Percentiles rank a stretch among this genome's conserved stretches.
These are phyloP conservation scores for Backusella sp. DNA, from an alignment of 192 early-diverging fungal species.

Conservation along the genomic window DNA sequence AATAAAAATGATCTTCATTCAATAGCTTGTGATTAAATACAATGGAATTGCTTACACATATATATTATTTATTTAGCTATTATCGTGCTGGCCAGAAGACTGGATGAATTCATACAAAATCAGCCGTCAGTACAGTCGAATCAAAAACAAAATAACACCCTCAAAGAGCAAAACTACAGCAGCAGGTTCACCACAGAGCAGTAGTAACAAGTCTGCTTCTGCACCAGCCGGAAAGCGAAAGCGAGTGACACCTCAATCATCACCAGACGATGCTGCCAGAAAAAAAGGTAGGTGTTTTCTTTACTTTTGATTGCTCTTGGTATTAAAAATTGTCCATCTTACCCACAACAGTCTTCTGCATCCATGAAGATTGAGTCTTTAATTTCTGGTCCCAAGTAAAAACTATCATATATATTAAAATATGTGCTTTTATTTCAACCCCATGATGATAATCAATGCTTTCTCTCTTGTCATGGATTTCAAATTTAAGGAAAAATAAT, in stretches of 20 bases:
- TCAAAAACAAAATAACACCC: constrained; percentile 27
- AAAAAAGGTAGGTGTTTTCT: background rate
- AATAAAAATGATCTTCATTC: too few relatives aligned
- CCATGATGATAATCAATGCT: too few relatives aligned
- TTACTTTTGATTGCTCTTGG: background rate
- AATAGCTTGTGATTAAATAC: too few relatives aligned
- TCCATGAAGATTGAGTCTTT: constrained; percentile 32
- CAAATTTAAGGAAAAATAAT: too few relatives aligned
- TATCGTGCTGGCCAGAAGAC: constrained; percentile 42
- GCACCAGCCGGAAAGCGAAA: background rate
- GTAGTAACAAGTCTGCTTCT: background rate
- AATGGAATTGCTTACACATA: background rate
- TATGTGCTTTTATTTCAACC: too few relatives aligned
- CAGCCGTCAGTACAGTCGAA: constrained; percentile 49
- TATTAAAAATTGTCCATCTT: background rate
- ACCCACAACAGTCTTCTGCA: background rate
- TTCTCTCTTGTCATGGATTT: too few relatives aligned
- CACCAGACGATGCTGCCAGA: background rate
- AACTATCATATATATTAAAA: too few relatives aligned
- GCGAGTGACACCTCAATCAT: background rate
- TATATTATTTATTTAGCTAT: constrained; percentile 31
- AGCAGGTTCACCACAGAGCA: background rate
- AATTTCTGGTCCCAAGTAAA: constrained; percentile 11
- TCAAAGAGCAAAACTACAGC: background rate
- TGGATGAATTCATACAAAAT: constrained; percentile 60